A percentile compares a stretch with the other conserved stretches of the same genome.
phyloP scores from a whole-genome alignment of 1,139 yeast species.

The Scheffersomyces insectosa region DNA sequence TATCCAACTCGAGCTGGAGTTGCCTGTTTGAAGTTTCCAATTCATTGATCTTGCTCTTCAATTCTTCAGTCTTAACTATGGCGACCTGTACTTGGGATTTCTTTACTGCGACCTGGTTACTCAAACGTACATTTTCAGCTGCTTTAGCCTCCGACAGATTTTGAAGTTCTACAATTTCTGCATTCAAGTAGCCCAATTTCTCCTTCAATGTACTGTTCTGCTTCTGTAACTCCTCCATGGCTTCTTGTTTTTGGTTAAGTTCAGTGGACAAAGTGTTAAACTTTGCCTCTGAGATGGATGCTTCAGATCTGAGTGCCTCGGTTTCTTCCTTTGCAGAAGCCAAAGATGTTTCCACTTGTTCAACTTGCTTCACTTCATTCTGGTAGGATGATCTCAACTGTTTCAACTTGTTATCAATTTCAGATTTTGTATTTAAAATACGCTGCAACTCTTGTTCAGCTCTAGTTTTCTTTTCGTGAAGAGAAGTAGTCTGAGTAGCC shows the following conservation, averaged over 20 bases:
- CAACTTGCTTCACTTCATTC: conserved; percentile 73
- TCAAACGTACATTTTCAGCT: conserved; percentile 58
- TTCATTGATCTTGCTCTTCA: conserved; percentile 31
- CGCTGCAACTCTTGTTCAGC: conserved; percentile 76
- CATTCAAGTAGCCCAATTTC: conserved; percentile 63
- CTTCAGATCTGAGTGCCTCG: conserved; percentile 71
- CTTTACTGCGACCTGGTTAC: conserved; percentile 64
- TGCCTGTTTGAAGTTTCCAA: conserved; percentile 23
- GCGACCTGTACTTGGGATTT: conserved; percentile 68
- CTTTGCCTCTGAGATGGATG: conserved; percentile 79
- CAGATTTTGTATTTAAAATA: conserved; percentile 64
- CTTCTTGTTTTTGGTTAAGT: conserved; percentile 59
- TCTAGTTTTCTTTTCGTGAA: conserved; percentile 68
- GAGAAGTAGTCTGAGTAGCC: conserved; percentile 68
- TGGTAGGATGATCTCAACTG: conserved; percentile 73
- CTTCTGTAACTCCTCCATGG: conserved; percentile 65
- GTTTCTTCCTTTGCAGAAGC: conserved; percentile 65
- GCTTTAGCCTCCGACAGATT: conserved; percentile 53
- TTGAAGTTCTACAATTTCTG: conserved; percentile 62
- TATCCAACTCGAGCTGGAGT: conserved; percentile 25
- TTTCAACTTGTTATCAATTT: conserved; percentile 68
- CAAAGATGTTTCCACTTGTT: conserved; percentile 64
- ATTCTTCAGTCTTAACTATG: conserved; percentile 55
- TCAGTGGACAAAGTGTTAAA: conserved; percentile 71
- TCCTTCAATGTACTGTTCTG: conserved; percentile 68